These are phyloP conservation scores for Hyphopichia fennica DNA, from an alignment of 1,139 yeast genomes.

Conservation along the genomic window DNA sequence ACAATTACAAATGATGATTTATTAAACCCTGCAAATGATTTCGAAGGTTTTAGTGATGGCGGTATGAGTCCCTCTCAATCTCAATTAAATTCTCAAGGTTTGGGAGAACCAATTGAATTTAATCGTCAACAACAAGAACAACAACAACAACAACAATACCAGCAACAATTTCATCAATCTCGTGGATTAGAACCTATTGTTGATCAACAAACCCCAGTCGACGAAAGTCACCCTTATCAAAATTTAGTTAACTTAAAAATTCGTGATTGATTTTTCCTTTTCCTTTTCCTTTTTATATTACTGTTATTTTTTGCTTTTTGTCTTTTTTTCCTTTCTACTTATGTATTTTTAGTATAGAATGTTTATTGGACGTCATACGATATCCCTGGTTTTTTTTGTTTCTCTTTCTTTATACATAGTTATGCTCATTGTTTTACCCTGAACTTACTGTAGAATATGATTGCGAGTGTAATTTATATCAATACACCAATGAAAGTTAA, in stretches of 20 bases:
- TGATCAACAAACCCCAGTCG: slow-evolving; percentile 25
- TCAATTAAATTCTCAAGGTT: slow-evolving; percentile 1
- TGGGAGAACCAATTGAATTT: slow-evolving; percentile 11
- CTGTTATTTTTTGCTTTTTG: background rate
- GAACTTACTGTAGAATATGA: too few species aligned
- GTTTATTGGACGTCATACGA: too few species aligned
- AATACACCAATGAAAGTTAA: too few species aligned
- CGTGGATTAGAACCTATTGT: slow-evolving; percentile 18
- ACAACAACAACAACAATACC: background rate
- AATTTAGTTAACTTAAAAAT: slow-evolving; percentile 9
- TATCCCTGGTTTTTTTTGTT: too few species aligned
- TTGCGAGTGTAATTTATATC: too few species aligned
- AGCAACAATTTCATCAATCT: background rate
- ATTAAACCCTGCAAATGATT: slow-evolving; percentile 4
- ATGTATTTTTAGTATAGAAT: background rate
- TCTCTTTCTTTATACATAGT: too few species aligned
- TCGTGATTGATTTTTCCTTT: background rate
- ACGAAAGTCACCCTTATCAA: slow-evolving; percentile 17
- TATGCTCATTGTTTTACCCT: too few species aligned
- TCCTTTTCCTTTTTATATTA: background rate
- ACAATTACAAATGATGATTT: slow-evolving; percentile 4
- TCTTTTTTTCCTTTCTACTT: background rate
- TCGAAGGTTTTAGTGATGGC: slow-evolving; percentile 16
- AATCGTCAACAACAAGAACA: background rate
- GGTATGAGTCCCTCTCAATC: slow-evolving; percentile 7